Evolutionary conservation across 805 yeast genomes (phyloP), one percentile per base, ranked within the genome.

Genomic region (Yamadazyma laniorum): DNA sequence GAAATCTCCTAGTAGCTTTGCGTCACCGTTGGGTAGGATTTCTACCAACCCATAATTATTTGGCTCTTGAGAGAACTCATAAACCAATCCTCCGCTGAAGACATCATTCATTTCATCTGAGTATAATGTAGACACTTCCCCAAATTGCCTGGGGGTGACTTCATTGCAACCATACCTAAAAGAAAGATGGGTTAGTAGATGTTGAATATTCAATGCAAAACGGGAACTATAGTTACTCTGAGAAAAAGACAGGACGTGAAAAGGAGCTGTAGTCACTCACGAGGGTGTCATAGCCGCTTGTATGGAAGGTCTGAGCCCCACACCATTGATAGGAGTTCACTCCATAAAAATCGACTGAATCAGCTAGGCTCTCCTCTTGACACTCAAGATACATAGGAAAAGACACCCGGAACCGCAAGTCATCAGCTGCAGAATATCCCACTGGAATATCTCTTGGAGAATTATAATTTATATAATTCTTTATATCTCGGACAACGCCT

Each of bases 401-500:
- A 0, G 96, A 75, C 6, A 77, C 75, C 51, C 98, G 71, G 60
- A 77, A 90, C 35, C 71, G 62, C 43, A 90, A 70, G 53, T 90
- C 97, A 62, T 91, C 98, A 1, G 97, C 98, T 0, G 98, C 97
- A 0, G 97, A 88, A 58, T 91, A 91, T 0, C 98, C 98, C 25
- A 91, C 86, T 0, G 98, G 98, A 13, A 91, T 76, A 11, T 53
- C 52, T 39, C 99, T 72, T 1, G 79, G 74, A 3, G 79, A 61
- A 51, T 86, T 77, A 18, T 56, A 51, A 6, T 63, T 56, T 44
- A 87, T 80, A 55, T 84, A 91, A 19, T 64, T 63, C 58, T 90
- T 90, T 67, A 91, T 75, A 61, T 91, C 97, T 34, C 91, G 70
- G 4, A 88, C 69, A 19, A 90, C 72, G 0, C 86, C 89, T 52